phyloP scores from a whole-genome alignment of 108 stramenopile species.

The Nitzschia sp. region DNA sequence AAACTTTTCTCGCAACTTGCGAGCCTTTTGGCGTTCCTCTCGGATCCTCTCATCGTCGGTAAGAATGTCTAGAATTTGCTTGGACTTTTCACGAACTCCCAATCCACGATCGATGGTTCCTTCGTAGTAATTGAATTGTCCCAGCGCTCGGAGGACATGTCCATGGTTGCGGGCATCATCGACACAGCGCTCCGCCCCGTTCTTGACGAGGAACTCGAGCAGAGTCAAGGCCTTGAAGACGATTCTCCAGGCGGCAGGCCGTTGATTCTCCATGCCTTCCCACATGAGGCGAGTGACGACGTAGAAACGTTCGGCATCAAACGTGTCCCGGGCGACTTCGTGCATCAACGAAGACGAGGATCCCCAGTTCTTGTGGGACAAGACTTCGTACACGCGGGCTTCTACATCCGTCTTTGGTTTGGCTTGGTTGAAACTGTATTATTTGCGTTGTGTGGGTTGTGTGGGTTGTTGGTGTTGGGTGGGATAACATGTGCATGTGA shows the following conservation, averaged over 20 bases:
- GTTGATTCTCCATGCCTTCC: slow-evolving; percentile 83
- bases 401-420: slow-evolving; percentile 94
- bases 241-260: slow-evolving; percentile 84
- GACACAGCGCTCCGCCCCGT: slow-evolving; percentile 92
- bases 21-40: slow-evolving; percentile 89
- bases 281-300: slow-evolving; percentile 74
- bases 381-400: slow-evolving; percentile 92
- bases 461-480: no score
- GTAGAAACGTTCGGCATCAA: slow-evolving; percentile 84
- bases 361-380: slow-evolving; percentile 99
- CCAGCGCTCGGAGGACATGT: slow-evolving; percentile 67
- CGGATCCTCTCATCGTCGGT: slow-evolving; percentile 89
- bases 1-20: slow-evolving; percentile 82
- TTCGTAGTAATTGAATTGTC: slow-evolving; percentile 96
- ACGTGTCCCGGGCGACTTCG: slow-evolving; percentile 92
- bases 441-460: no score
- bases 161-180: slow-evolving; percentile 93
- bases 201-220: slow-evolving; percentile 93
- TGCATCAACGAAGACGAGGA: slow-evolving; percentile 93
- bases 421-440: slow-evolving; percentile 74
- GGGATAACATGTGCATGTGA: no score
- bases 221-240: slow-evolving; percentile 92
- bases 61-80: slow-evolving; percentile 89
- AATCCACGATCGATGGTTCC: slow-evolving; percentile 86
- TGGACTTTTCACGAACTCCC: slow-evolving; percentile 91